Evolutionary conservation across 495 filamentous ascomycete species (phyloP).

Genomic region (Trichoderma erinaceum): DNA sequence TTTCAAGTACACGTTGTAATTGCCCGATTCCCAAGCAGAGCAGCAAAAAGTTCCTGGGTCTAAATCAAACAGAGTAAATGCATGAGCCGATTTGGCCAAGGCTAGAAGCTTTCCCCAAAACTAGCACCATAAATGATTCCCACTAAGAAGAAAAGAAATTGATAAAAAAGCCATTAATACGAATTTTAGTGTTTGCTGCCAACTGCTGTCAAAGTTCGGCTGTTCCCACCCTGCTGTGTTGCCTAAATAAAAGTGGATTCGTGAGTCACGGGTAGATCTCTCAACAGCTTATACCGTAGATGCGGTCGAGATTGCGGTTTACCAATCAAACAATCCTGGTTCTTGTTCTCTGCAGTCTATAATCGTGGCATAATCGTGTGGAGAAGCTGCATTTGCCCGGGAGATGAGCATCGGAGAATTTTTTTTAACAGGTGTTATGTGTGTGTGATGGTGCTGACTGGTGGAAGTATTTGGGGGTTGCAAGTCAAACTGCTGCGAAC

Average conservation of each 20-base stretch:
- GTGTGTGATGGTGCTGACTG: neutral
- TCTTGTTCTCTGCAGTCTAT: neutral
- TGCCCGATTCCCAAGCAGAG: neutral
- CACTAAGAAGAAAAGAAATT: neutral
- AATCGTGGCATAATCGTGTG: neutral
- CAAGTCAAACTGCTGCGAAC: neutral
- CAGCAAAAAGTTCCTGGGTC: neutral
- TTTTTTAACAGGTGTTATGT: neutral
- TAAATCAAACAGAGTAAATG: neutral
- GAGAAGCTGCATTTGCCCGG: neutral
- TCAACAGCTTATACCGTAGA: neutral
- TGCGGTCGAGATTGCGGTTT: neutral
- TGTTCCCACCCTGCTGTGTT: neutral
- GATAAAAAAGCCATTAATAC: neutral
- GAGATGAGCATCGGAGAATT: neutral
- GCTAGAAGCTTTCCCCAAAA: neutral
- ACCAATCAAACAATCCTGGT: neutral
- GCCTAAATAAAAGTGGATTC: conserved; percentile 12
- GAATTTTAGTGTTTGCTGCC: neutral
- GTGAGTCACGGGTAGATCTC: conserved; percentile 8
- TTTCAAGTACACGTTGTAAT: neutral
- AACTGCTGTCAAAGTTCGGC: neutral
- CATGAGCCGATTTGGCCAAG: neutral
- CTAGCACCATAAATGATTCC: neutral
- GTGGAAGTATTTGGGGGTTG: neutral